Percentiles rank a stretch among this genome's conserved stretches.
phyloP scores from a whole-genome alignment of 2,329 filamentous ascomycete genomes.

The Diaporthe humulicola region DNA sequence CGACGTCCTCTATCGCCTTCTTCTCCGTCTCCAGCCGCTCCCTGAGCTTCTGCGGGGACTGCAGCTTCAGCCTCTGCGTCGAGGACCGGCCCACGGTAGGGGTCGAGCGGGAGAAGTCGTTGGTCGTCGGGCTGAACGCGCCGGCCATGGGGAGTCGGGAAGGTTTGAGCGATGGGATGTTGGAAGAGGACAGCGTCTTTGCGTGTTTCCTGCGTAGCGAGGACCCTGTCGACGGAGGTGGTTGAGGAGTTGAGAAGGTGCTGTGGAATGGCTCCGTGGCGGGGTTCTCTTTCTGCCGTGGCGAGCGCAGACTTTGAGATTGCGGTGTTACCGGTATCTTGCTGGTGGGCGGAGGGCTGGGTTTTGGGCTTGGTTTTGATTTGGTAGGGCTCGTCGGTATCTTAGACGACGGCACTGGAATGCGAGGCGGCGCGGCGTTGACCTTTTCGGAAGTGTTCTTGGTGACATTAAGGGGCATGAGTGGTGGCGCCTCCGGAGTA shows the following conservation, averaged over 20 bases:
- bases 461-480: constrained; percentile 65
- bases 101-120: constrained; percentile 45
- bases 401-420: constrained; percentile 59
- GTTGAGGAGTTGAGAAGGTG: constrained; percentile 37
- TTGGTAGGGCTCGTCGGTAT: constrained; percentile 64
- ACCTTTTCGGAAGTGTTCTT: constrained; percentile 69
- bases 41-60: constrained; percentile 81
- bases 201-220: constrained; percentile 51
- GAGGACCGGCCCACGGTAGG: constrained; percentile 53
- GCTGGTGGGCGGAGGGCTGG: constrained; percentile 33
- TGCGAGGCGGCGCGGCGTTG: constrained; percentile 63
- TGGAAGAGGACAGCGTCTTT: constrained; percentile 66
- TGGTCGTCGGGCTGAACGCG: constrained; percentile 44
- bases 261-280: constrained; percentile 31
- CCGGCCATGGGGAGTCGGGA: constrained; percentile 49
- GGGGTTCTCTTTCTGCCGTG: constrained; percentile 64
- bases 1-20: constrained; percentile 77
- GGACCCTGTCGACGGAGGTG: constrained; percentile 30
- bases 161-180: constrained; percentile 67
- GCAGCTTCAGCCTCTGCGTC: constrained; percentile 72
- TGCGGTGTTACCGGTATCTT: constrained; percentile 67
- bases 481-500: constrained; percentile 59
- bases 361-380: constrained; percentile 18
- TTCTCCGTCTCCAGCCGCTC: constrained; percentile 90
- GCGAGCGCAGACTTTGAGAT: constrained; percentile 54